Percentiles rank a stretch among this genome's conserved stretches.
phyloP scores from a whole-genome alignment of 83 land plant species.

The Thuja plicata region DNA sequence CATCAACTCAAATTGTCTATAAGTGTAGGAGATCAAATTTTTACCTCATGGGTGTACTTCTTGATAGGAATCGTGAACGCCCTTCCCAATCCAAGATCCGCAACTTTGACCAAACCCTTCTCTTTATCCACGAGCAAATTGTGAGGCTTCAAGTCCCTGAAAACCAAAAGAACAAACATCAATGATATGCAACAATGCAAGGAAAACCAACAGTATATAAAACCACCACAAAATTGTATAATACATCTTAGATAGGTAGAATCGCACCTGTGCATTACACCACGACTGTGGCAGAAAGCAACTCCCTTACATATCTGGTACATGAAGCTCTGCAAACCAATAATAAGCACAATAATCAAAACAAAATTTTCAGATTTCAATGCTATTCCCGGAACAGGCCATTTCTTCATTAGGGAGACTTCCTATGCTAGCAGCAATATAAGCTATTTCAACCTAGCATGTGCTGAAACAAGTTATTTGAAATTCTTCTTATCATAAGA shows the following conservation, averaged over 20 bases:
- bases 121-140: slow-evolving; percentile 85
- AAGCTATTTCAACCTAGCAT: background rate
- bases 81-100: slow-evolving; percentile 89
- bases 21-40: no score
- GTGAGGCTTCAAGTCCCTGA: slow-evolving; percentile 95
- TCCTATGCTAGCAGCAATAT: background rate
- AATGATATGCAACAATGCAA: background rate
- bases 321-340: slow-evolving; percentile 71
- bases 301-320: slow-evolving; percentile 95
- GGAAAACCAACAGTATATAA: background rate
- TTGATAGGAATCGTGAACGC: slow-evolving; percentile 84
- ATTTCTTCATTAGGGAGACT: background rate
- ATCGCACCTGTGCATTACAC: slow-evolving; percentile 85
- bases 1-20: no score
- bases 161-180: background rate
- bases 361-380: background rate
- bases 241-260: slow-evolving; percentile 6
- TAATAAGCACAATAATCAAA: background rate
- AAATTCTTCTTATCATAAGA: no score
- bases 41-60: slow-evolving; percentile 94
- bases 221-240: background rate
- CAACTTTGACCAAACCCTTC: slow-evolving; percentile 74
- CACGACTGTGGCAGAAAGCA: slow-evolving; percentile 88
- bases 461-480: no score
- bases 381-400: background rate